Base-by-base conservation (phyloP, 2,329 filamentous ascomycete species). In the Aspergillus sp. region DNA sequence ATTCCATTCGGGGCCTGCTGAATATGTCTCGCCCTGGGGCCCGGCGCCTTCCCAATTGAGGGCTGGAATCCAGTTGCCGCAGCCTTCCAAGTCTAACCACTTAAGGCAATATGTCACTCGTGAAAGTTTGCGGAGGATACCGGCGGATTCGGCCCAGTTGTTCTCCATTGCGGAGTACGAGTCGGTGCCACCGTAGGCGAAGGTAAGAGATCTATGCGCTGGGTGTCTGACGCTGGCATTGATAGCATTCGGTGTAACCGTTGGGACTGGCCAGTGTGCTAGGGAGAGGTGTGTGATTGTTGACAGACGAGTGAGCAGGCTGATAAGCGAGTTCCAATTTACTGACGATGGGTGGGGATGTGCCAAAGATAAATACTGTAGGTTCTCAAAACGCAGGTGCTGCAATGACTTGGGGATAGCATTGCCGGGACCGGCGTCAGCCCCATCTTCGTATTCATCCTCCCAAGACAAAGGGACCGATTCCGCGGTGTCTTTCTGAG, bases 71-170 rank as follows among this genome's bases (percentile, higher is more conserved):
- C 85, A 87, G 21, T 76, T 73, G 3, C 69, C 70, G 64, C 85
- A 88, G 8, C 85, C 84, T 67, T 86, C 82, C 1, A 88, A 72
- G 63, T 87, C 85, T 2, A 88, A 76, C 83, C 84, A 87, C 63
- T 81, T 79, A 3, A 88, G 74, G 45, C 83, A 84, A 62, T 86
- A 83, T 0, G 84, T 82, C 44, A 79, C 77, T 46, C 77, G 73
- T 25, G 82, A 84, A 1, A 88, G 73, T 23, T 81, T 81, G 6
- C 83, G 80, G 1, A 88, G 74, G 19, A 87, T 79, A 17, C 79
- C 79, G 1, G 82, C 78, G 1, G 84, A 80, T 68, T 87, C 84
- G 39, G 79, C 76, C 76, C 80, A 82, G 66, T 86, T 80, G 52
- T 82, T 75, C 55, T 86, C 82, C 31, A 78, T 70, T 3, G 75